A percentile compares a stretch with the other conserved stretches of the same genome.
Evolutionary conservation across 495 filamentous ascomycete species (phyloP).

Genomic region (Achaetomiella virescens): DNA sequence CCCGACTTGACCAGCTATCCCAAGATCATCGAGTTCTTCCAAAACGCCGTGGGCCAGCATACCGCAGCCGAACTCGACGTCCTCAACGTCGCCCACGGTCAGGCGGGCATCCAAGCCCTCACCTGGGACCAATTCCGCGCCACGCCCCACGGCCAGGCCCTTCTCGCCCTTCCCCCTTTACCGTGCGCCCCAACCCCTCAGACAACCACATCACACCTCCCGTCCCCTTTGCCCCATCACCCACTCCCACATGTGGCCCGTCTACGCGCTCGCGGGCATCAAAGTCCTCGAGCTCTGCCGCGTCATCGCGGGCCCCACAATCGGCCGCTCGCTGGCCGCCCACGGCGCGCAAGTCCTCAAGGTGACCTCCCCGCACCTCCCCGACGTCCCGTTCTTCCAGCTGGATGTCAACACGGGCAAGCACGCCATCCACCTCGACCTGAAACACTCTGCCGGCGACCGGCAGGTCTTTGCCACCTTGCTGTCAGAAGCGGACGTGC

Average conservation of each 20-base stretch:
- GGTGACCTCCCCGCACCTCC: slow-evolving; percentile 59
- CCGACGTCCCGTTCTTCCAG: slow-evolving; percentile 75
- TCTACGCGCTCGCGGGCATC: slow-evolving; percentile 46
- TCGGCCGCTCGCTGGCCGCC: slow-evolving; percentile 59
- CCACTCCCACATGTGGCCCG: slow-evolving; percentile 32
- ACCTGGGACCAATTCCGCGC: slow-evolving; percentile 59
- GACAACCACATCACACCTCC: slow-evolving; percentile 31
- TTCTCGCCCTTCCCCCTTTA: slow-evolving; percentile 24
- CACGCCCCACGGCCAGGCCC: slow-evolving; percentile 50
- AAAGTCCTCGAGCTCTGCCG: slow-evolving; percentile 66
- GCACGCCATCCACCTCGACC: slow-evolving; percentile 46
- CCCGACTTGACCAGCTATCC: slow-evolving; percentile 61
- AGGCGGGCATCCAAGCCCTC: slow-evolving; percentile 61
- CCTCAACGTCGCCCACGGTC: slow-evolving; percentile 54
- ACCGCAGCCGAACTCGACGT: slow-evolving; percentile 57
- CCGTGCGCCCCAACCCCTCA: slow-evolving; percentile 8
- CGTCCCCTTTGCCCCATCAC: slow-evolving; percentile 42
- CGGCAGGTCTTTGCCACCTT: slow-evolving; percentile 53
- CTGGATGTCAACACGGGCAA: slow-evolving; percentile 75
- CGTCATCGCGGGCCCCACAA: slow-evolving; percentile 56
- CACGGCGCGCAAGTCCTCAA: slow-evolving; percentile 67
- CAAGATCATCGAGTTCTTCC: slow-evolving; percentile 61
- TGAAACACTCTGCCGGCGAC: slow-evolving; percentile 45
- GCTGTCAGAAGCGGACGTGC: slow-evolving; percentile 51
- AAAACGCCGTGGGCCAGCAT: slow-evolving; percentile 57